A percentile compares a stretch with the other conserved stretches of the same genome.
Conservation (phyloP, 805 yeast species). For the Komagataella kurtzmanii region DNA sequence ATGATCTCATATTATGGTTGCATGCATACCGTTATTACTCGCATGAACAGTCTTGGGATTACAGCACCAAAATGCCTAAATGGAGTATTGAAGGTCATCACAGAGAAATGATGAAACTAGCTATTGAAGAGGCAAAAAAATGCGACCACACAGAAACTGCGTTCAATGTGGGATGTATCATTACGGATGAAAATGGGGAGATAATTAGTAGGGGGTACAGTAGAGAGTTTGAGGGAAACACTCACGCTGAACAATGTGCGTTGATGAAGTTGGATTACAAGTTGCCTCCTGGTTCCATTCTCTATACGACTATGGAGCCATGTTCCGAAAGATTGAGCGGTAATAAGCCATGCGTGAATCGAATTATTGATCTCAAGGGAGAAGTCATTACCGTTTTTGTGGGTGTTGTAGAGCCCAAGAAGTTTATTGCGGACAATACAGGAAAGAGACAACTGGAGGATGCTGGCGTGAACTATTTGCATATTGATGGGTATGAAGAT, state of each 20-base stretch:
- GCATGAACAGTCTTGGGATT: slow-evolving; percentile 45
- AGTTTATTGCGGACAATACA: slow-evolving; percentile 69
- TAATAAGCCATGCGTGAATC: slow-evolving; percentile 74
- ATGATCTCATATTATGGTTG: slow-evolving; percentile 78
- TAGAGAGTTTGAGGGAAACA: slow-evolving; percentile 84
- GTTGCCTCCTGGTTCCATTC: slow-evolving; percentile 64
- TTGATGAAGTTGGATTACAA: slow-evolving; percentile 40
- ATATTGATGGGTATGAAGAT: slow-evolving; percentile 73
- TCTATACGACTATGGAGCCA: slow-evolving; percentile 97
- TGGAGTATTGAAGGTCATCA: slow-evolving; percentile 61
- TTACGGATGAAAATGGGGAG: slow-evolving; percentile 49
- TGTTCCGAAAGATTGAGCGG: slow-evolving; percentile 86
- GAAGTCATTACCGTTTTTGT: slow-evolving; percentile 67
- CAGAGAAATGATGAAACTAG: slow-evolving; percentile 53
- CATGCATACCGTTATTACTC: slow-evolving; percentile 81
- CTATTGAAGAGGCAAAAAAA: slow-evolving; percentile 64
- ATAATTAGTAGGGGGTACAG: slow-evolving; percentile 78
- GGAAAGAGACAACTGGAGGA: slow-evolving; percentile 42
- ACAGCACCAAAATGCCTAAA: slow-evolving; percentile 61
- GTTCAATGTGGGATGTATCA: slow-evolving; percentile 86
- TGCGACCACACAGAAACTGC: slow-evolving; percentile 79
- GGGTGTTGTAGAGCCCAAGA: slow-evolving; percentile 84
- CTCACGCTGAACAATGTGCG: slow-evolving; percentile 97
- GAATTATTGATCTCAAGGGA: slow-evolving; percentile 41
- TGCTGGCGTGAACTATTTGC: slow-evolving; percentile 56